phyloP scores from a whole-genome alignment of 2,329 filamentous ascomycete species.

The Trichoderma semiorbis region DNA sequence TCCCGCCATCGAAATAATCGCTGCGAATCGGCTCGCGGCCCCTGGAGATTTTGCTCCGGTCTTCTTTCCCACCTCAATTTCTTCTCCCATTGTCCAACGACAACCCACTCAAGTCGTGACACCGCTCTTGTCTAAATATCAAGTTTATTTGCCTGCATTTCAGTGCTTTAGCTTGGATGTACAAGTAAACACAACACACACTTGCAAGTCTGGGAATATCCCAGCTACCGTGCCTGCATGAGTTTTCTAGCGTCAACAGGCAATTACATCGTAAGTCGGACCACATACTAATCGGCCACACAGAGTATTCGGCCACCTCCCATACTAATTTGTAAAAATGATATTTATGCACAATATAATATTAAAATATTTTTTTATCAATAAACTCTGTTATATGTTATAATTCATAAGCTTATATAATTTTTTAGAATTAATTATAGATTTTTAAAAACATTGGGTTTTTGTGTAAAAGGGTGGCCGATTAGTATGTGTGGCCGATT shows the following conservation, averaged over 20 bases:
- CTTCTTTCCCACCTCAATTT: not conserved
- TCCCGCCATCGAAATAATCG: slow-evolving; percentile 17
- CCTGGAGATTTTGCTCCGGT: slow-evolving; percentile 15
- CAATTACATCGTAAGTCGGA: no score
- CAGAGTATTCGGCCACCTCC: no score
- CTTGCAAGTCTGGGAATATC: not conserved
- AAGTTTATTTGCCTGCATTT: not conserved
- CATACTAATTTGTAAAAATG: no score
- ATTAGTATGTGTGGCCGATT: no score
- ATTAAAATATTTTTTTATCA: no score
- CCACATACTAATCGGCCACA: no score
- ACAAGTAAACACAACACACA: not conserved
- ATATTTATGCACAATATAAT: no score
- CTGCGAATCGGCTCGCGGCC: slow-evolving; percentile 15
- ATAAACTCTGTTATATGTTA: no score
- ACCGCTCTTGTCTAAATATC: not conserved
- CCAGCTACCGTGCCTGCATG: not conserved
- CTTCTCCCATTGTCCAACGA: not conserved
- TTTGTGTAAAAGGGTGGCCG: no score
- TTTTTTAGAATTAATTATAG: no score
- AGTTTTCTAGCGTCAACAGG: not conserved
- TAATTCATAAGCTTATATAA: no score
- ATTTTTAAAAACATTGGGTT: no score
- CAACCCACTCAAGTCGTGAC: not conserved
- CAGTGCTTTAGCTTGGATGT: not conserved